A percentile compares a stretch with the other conserved stretches of the same genome.
Evolutionary conservation across 2,329 filamentous ascomycete genomes (phyloP).

Genomic region (Thielaviopsis musarum): DNA sequence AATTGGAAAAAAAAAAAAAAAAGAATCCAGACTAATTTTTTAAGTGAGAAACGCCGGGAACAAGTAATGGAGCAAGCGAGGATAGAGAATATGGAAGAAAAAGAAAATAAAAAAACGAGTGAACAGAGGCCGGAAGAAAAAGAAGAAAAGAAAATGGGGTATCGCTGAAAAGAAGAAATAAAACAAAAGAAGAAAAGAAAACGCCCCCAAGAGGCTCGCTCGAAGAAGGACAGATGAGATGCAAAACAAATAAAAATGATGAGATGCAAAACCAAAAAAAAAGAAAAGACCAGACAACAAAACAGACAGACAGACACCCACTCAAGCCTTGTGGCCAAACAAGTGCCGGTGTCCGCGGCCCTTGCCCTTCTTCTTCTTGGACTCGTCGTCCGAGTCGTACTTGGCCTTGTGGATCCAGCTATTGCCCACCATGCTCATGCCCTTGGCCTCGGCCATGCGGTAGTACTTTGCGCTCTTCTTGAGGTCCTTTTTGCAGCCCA

Average conservation of each 20-base stretch:
- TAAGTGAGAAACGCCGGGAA: not conserved
- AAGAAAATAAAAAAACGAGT: not conserved
- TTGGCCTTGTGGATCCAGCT: constrained; percentile 99
- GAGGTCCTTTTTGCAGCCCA: constrained; percentile 89
- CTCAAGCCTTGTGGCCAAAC: constrained; percentile 35
- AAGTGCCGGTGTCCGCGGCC: constrained; percentile 52
- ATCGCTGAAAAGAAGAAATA: not conserved
- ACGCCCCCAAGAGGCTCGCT: constrained; percentile 2
- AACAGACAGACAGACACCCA: not conserved
- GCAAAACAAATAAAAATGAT: not conserved
- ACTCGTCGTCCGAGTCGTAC: constrained; percentile 51
- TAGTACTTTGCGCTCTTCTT: constrained; percentile 90
- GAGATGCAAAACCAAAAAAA: not conserved
- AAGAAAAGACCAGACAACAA: not conserved
- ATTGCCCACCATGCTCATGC: constrained; percentile 95
- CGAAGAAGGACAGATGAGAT: constrained; percentile 1
- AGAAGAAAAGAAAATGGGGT: constrained; percentile 2
- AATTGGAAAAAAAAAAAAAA: not conserved
- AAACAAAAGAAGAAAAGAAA: not conserved
- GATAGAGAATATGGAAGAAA: not conserved
- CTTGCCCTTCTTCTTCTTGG: constrained; percentile 57
- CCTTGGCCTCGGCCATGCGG: constrained; percentile 75
- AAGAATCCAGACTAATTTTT: not conserved
- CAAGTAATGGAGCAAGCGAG: not conserved
- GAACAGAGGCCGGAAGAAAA: not conserved